Base-by-base conservation (phyloP, 208 protist species). In the Leptomonas pyrrhocoris region DNA sequence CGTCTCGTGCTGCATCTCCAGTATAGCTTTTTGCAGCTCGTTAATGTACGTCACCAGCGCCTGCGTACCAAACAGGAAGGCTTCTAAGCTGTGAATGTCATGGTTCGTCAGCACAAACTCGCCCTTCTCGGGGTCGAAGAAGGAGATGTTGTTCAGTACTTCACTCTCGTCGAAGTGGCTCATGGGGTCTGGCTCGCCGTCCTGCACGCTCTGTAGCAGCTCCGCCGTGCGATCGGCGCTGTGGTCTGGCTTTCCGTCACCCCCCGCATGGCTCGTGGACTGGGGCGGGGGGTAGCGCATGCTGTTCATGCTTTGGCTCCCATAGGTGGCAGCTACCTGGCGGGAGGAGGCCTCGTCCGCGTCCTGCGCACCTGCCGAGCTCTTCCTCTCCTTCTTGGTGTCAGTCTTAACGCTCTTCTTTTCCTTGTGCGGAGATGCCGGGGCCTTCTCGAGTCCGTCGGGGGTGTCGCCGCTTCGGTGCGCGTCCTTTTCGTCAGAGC, bases 61-160 rank as follows among this genome's bases (percentile, higher is more conserved):
- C 13, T 84, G 80, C 16, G 80, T 88, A 16, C 90, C 90, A 56
- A 95, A 95, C 15, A 95, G 68, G 73, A 94, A 95, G 7, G 90
- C 88, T 80, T 95, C 88, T n/a, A 95, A 68, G 58, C 88, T 94
- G 74, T 95, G 90, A 68, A 95, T 91, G 59, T 95, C 90, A 58
- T 86, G 81, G 63, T 95, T 95, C 15, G 88, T 90, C 34, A 95
- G 74, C 43, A 93, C 78, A 78, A 91, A 93, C 74, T 90, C 86
- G 28, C 86, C 89, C 42, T 73, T 74, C 40, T 92, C 83, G 2
- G 80, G 48, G 55, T 95, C 70, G 55, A 87, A 93, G 62, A 89
- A 88, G 34, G 58, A 82, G 31, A 92, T 45, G 38, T 85, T 79
- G 21, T 71, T 68, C 19, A 94, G 67, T 1, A 79, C 64, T 60